Evolutionary conservation across 345 rosid genomes (phyloP).

Genomic region (Schrenkiella parvula): DNA sequence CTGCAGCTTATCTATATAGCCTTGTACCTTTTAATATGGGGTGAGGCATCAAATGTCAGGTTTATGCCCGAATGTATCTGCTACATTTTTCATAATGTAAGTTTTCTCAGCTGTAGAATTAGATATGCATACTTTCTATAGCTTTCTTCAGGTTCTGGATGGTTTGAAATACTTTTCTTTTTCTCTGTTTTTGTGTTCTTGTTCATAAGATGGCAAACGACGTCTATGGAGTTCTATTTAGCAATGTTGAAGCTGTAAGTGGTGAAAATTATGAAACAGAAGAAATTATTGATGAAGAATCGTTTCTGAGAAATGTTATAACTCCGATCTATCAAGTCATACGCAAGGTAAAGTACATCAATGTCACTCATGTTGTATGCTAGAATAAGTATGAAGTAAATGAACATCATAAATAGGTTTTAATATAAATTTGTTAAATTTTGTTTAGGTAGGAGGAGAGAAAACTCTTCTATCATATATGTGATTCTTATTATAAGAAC

Average conservation of each 20-base stretch:
- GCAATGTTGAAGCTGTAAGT: slow-evolving; percentile 52
- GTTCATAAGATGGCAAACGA: slow-evolving; percentile 69
- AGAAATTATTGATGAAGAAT: slow-evolving; percentile 63
- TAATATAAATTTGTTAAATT: no score
- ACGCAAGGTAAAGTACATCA: slow-evolving; percentile 49
- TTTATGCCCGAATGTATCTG: slow-evolving; percentile 99
- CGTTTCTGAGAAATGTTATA: slow-evolving; percentile 69
- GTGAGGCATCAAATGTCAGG: slow-evolving; percentile 96
- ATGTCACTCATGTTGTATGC: neutral
- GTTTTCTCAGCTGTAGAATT: slow-evolving; percentile 52
- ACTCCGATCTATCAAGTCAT: slow-evolving; percentile 77
- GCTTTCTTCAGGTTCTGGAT: slow-evolving; percentile 5
- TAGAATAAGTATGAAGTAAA: no score
- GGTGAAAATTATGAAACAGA: slow-evolving; percentile 46
- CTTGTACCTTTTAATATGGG: slow-evolving; percentile 94
- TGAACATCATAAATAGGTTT: no score
- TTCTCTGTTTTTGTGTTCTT: neutral
- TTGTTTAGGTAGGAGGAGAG: no score
- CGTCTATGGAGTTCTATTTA: slow-evolving; percentile 49
- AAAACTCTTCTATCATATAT: no score
- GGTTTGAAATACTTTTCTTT: neutral
- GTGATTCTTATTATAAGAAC: neutral
- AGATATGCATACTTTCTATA: slow-evolving; percentile 44
- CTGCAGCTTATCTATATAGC: slow-evolving; percentile 71
- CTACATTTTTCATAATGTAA: slow-evolving; percentile 87